A percentile compares a stretch with the other conserved stretches of the same genome.
Conservation (phyloP, 345 rosid species). For the Cardamine resedifolia region DNA sequence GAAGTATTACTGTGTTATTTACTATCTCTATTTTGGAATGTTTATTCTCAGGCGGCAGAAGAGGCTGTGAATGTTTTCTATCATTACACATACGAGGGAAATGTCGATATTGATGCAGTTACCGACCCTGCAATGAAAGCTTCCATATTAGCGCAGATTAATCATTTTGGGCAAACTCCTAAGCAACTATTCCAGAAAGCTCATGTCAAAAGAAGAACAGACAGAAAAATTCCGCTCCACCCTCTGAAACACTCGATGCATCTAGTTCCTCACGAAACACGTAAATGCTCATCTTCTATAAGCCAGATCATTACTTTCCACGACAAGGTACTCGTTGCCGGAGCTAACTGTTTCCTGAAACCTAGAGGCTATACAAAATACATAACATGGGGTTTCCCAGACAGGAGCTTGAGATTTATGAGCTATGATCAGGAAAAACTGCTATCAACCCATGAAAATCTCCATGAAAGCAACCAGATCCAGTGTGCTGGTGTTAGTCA, state of each 20-base stretch:
- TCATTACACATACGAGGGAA: conserved; percentile 99
- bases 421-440: conserved; percentile 97
- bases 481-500: conserved; percentile 88
- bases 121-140: conserved; percentile 99
- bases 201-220: conserved; percentile 78
- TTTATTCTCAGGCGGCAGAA: conserved; percentile 82
- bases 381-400: conserved; percentile 96
- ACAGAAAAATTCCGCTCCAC: conserved; percentile 76
- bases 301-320: conserved; percentile 72
- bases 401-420: conserved; percentile 91
- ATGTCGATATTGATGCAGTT: conserved; percentile 98
- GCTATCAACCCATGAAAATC: conserved; percentile 93
- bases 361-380: conserved; percentile 88
- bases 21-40: conserved; percentile 24
- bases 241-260: conserved; percentile 80
- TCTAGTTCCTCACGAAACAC: conserved; percentile 85
- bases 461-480: conserved; percentile 90
- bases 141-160: conserved; percentile 96
- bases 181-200: conserved; percentile 94
- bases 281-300: conserved; percentile 70
- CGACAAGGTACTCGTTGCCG: conserved; percentile 82
- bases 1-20: conserved; percentile 22
- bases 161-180: conserved; percentile 99
- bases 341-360: conserved; percentile 74
- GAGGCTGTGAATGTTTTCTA: conserved; percentile 99